Percentiles rank a stretch among this genome's conserved stretches.
Conservation (phyloP, 2,329 filamentous ascomycete genomes). For the Amesomyces nigricolor region DNA sequence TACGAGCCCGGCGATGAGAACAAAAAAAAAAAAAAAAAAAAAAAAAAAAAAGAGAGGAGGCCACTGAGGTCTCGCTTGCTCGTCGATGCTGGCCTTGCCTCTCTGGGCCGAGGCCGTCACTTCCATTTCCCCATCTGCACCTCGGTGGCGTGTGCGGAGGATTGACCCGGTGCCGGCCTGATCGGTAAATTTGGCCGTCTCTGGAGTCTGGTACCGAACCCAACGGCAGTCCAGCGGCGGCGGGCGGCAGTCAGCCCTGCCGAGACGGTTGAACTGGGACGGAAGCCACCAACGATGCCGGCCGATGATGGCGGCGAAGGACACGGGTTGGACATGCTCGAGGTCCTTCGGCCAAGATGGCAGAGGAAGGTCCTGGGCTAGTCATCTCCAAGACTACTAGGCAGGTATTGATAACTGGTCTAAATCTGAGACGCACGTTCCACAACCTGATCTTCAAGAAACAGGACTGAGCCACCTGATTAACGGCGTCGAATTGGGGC, state of each 20-base stretch:
- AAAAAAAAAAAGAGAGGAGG: background rate
- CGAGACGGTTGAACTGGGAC: too few species aligned
- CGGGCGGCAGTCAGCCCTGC: too few species aligned
- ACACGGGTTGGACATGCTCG: too few species aligned
- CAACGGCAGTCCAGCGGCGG: background rate
- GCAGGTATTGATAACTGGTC: background rate
- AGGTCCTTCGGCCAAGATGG: too few species aligned
- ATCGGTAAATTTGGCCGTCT: background rate
- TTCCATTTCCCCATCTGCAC: constrained; percentile 9
- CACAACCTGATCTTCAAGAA: background rate
- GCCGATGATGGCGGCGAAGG: too few species aligned
- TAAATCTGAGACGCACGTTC: background rate
- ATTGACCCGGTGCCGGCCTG: constrained; percentile 2
- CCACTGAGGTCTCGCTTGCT: background rate
- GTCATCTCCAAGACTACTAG: background rate
- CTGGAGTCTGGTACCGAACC: background rate
- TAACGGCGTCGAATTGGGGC: background rate
- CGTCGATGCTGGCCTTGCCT: background rate
- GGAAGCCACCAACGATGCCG: too few species aligned
- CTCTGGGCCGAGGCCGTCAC: background rate
- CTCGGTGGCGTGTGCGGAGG: constrained; percentile 9
- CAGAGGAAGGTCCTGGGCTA: too few species aligned
- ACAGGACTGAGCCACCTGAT: background rate
- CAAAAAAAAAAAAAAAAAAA: background rate
- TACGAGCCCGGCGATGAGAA: background rate